Evolutionary conservation across 257 asterid genomes (phyloP).

Genomic region (Solanum chmielewskii): DNA sequence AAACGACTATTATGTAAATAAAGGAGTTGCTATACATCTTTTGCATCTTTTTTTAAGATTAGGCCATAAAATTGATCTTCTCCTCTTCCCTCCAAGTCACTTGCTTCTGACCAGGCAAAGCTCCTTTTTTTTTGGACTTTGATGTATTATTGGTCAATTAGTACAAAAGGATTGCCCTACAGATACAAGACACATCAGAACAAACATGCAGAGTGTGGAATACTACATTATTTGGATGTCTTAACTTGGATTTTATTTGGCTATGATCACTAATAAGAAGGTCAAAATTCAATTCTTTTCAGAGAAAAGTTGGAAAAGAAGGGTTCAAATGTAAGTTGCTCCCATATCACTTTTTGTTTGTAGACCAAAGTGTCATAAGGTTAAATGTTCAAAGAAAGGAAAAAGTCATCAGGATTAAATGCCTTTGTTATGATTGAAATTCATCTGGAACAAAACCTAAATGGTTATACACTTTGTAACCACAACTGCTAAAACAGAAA

Average conservation of each 20-base stretch:
- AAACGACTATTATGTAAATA: background rate
- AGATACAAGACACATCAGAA: background rate
- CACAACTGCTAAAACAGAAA: background rate
- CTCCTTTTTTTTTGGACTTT: background rate
- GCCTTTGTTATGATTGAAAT: background rate
- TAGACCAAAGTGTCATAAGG: background rate
- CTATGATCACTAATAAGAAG: background rate
- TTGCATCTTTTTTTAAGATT: background rate
- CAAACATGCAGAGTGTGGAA: background rate
- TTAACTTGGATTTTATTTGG: background rate
- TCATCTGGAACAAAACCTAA: background rate
- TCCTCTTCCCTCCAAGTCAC: background rate
- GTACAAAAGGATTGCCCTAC: background rate
- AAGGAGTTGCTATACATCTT: background rate
- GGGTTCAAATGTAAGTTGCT: background rate
- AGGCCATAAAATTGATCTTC: background rate
- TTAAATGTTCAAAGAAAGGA: background rate
- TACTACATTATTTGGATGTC: background rate
- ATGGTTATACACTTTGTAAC: background rate
- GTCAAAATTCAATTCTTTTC: background rate
- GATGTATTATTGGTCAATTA: background rate
- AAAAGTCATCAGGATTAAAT: background rate
- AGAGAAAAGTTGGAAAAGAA: background rate
- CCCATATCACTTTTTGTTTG: background rate
- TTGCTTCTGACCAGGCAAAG: background rate